These are phyloP conservation scores for Thymus mandschuricus DNA, from an alignment of 257 asterid species.

Conservation along the genomic window DNA sequence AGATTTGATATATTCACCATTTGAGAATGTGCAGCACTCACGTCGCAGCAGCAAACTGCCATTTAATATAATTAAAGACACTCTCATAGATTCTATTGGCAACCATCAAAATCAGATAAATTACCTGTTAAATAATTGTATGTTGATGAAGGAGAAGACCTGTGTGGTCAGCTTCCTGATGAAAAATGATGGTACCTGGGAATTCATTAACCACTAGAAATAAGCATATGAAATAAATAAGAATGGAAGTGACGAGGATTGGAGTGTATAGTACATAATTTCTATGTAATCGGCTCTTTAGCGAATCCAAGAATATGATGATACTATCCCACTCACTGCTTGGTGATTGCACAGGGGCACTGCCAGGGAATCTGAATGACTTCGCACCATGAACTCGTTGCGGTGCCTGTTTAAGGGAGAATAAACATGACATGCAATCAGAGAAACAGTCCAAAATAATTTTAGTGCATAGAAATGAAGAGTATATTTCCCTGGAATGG, in stretches of 20 bases:
- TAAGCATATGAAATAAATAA: conserved; percentile 15
- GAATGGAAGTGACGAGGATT: background rate
- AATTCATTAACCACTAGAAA: conserved; percentile 27
- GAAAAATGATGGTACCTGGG: conserved; percentile 95
- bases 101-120: conserved; percentile 18
- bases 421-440: conserved; percentile 17
- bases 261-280: conserved; percentile 60
- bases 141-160: conserved; percentile 95
- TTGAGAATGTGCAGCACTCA: conserved; percentile 95
- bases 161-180: conserved; percentile 96
- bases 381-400: conserved; percentile 98
- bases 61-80: conserved; percentile 22
- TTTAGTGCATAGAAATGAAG: conserved; percentile 3
- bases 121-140: conserved; percentile 92
- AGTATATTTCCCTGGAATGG: background rate
- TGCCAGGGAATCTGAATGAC: conserved; percentile 82
- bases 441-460: conserved; percentile 13
- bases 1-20: conserved; percentile 98
- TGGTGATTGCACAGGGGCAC: conserved; percentile 71
- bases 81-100: background rate
- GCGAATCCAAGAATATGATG: conserved; percentile 85
- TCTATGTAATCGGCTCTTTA: conserved; percentile 72
- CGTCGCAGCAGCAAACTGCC: conserved; percentile 93
- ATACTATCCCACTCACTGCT: conserved; percentile 95
- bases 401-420: conserved; percentile 68